These are phyloP conservation scores for Eragrostis nindensis DNA, from an alignment of 176 grass and related monocot genomes.

Conservation along the genomic window DNA sequence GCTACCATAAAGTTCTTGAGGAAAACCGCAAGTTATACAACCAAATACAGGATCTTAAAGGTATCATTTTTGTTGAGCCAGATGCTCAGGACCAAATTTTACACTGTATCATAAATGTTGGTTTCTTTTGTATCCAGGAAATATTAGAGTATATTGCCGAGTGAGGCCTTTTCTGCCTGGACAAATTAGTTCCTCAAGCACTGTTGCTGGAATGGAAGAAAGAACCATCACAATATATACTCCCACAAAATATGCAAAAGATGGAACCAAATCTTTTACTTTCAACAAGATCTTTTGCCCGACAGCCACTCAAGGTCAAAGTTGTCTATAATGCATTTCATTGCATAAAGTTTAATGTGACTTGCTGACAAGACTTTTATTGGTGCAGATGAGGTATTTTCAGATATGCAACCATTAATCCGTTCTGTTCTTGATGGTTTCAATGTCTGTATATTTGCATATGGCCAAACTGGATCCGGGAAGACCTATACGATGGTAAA, in stretches of 20 bases:
- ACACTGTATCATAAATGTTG: slow-evolving; percentile 19
- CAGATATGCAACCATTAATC: slow-evolving; percentile 89
- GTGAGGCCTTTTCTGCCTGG: slow-evolving; percentile 78
- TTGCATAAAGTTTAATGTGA: neutral
- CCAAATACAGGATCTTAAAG: slow-evolving; percentile 96
- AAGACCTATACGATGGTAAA: slow-evolving; percentile 96
- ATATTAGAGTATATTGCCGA: slow-evolving; percentile 96
- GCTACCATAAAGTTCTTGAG: slow-evolving; percentile 89
- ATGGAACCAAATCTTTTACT: slow-evolving; percentile 77
- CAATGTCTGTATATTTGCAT: slow-evolving; percentile 98
- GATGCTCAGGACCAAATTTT: slow-evolving; percentile 7
- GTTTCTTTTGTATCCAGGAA: slow-evolving; percentile 64
- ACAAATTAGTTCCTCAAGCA: slow-evolving; percentile 44
- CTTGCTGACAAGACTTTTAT: slow-evolving; percentile 36
- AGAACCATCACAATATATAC: slow-evolving; percentile 71
- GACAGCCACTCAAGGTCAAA: slow-evolving; percentile 75
- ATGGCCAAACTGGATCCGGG: slow-evolving; percentile 95
- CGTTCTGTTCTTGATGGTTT: slow-evolving; percentile 92
- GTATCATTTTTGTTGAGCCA: slow-evolving; percentile 44
- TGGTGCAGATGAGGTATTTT: slow-evolving; percentile 87
- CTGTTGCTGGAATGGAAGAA: slow-evolving; percentile 76
- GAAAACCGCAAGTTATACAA: slow-evolving; percentile 97
- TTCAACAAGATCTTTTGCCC: slow-evolving; percentile 88
- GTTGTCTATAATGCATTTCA: neutral
- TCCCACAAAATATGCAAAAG: slow-evolving; percentile 83